Base-by-base conservation (phyloP, 2,329 filamentous ascomycete genomes). In the Penicillium sp. region DNA sequence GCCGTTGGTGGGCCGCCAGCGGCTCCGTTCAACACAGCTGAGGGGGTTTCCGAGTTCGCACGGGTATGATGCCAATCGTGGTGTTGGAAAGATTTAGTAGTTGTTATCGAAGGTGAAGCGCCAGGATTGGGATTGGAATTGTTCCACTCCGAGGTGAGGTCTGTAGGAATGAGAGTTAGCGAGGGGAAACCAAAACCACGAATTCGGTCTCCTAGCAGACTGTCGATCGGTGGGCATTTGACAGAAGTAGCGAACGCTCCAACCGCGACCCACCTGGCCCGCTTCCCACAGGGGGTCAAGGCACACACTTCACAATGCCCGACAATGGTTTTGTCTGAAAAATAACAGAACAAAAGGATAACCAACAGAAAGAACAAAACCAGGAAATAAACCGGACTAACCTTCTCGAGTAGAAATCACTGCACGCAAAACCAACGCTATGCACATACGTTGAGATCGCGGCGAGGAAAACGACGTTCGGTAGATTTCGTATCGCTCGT, bases 381-480 rank as follows among this genome's bases (percentile, higher is more conserved):
- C 40, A 50, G 10, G 7, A 11, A 19, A 30, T 5, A 36, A 29
- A 30, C 38, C 43, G 47, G 34, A 79, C 84, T 79, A 76, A 93
- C 90, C 87, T 78, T 82, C 81, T 73, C 84, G 82, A 64, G 81
- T 81, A 45, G 82, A 75, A 61, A 94, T 82, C 35, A 92, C 84
- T 35, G 85, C 84, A 66, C 85, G 83, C 53, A 96, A 75, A 60
- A 96, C 87, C 23, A 86, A 81, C 46, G 87, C 87, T 40, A 97
- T 81, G 68, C 89, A 92, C 65, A 84, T 82, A 67, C 88, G 86
- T 62, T 90, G 86, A 58, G 83, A 87, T 64, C 91, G 88, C 5
- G 88, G 84, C 32, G 83, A 83, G 53, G 84, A 83, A 40, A 82
- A 77, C 6, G 90, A 90, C 27, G 89, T 87, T 68, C 89, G 87